phyloP scores from a whole-genome alignment of 139 green algal species.

The Micractinium sp. region DNA sequence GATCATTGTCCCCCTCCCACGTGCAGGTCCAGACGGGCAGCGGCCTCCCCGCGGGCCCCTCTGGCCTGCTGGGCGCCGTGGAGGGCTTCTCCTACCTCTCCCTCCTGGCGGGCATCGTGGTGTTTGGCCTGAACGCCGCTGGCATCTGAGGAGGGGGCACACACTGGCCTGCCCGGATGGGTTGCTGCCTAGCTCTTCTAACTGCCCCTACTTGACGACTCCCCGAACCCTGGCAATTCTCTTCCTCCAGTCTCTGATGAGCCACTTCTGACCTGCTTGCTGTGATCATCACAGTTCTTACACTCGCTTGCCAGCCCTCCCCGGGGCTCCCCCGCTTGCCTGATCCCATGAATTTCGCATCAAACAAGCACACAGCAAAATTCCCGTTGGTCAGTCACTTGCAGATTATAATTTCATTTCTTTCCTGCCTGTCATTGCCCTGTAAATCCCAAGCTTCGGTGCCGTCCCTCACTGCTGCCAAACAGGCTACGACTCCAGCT shows the following conservation, averaged over 20 bases:
- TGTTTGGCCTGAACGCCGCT: constrained; percentile 25
- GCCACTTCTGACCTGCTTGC: background rate
- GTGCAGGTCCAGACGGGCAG: constrained; percentile 59
- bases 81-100: constrained; percentile 49
- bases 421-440: background rate
- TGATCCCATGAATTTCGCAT: background rate
- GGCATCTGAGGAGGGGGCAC: background rate
- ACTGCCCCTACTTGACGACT: too few species aligned
- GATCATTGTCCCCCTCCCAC: background rate
- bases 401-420: background rate
- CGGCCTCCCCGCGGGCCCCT: constrained; percentile 75
- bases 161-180: too few species aligned
- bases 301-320: background rate
- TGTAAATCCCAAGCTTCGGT: background rate
- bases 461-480: background rate
- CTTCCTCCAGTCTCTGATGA: too few species aligned
- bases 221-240: too few species aligned
- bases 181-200: too few species aligned
- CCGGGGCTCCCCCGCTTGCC: background rate
- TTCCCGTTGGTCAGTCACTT: background rate
- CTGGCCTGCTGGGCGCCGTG: constrained; percentile 75
- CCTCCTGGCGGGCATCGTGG: constrained; percentile 37
- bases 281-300: background rate
- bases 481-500: background rate
- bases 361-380: background rate